Evolutionary conservation across 768 basidiomycete species (phyloP).

Genomic region (Suillus placidus): DNA sequence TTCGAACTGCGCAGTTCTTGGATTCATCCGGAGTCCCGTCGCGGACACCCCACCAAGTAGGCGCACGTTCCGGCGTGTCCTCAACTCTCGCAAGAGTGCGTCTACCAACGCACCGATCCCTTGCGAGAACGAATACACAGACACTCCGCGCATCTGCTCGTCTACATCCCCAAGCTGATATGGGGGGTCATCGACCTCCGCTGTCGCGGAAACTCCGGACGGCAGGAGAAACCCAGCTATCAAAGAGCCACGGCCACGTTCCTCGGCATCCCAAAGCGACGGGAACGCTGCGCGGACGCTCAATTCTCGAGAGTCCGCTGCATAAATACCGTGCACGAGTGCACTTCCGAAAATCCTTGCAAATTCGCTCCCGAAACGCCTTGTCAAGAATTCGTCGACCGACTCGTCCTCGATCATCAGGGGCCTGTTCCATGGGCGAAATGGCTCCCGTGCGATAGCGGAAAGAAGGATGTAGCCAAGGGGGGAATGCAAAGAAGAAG

Average conservation of each 20-base stretch:
- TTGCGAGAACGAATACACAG: slow-evolving; percentile 80
- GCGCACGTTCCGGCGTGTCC: slow-evolving; percentile 55
- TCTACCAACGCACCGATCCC: slow-evolving; percentile 72
- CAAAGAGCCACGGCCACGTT: slow-evolving; percentile 69
- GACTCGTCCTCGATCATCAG: slow-evolving; percentile 66
- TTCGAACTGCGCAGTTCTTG: slow-evolving; percentile 44
- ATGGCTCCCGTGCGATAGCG: slow-evolving; percentile 60
- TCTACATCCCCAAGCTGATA: slow-evolving; percentile 55
- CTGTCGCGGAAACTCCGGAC: slow-evolving; percentile 13
- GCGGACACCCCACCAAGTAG: slow-evolving; percentile 50
- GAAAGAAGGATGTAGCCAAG: slow-evolving; percentile 51
- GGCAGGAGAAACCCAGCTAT: slow-evolving; percentile 55
- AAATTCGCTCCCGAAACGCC: slow-evolving; percentile 72
- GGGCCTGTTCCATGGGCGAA: slow-evolving; percentile 48
- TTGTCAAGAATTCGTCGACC: slow-evolving; percentile 73
- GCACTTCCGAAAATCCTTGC: slow-evolving; percentile 79
- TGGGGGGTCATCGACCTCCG: slow-evolving; percentile 22
- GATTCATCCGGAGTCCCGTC: slow-evolving; percentile 34
- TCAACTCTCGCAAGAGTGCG: slow-evolving; percentile 53
- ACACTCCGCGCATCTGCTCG: slow-evolving; percentile 54
- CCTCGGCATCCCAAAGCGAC: slow-evolving; percentile 68
- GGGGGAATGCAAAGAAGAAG: slow-evolving; percentile 39
- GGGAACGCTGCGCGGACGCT: slow-evolving; percentile 82
- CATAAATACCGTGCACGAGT: slow-evolving; percentile 91
- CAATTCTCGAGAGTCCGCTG: slow-evolving; percentile 75